Percentiles rank a stretch among this genome's conserved stretches.
These are phyloP conservation scores for Aspergillus sergii DNA, from an alignment of 2,329 filamentous ascomycete species.

Conservation along the genomic window DNA sequence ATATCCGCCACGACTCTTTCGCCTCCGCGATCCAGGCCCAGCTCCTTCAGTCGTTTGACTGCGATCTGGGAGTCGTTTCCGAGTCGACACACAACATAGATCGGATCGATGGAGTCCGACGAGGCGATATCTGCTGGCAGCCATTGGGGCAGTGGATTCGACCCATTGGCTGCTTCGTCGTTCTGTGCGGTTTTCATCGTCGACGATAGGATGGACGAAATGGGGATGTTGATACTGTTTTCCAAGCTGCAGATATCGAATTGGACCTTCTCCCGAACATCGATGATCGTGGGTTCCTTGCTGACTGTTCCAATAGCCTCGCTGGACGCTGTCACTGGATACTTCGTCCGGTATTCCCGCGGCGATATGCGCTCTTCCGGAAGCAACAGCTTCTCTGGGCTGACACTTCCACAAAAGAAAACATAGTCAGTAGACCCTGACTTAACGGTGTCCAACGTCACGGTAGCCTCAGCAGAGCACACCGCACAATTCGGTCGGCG, in stretches of 20 bases:
- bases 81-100: constrained; percentile 52
- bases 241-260: constrained; percentile 77
- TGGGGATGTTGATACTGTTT: constrained; percentile 67
- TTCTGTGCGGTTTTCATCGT: constrained; percentile 5
- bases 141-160: constrained; percentile 27
- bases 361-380: constrained; percentile 70
- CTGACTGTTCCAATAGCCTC: constrained; percentile 10
- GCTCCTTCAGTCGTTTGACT: constrained; percentile 44
- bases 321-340: constrained; percentile 8
- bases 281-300: constrained; percentile 65
- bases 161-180: background rate
- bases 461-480: constrained; percentile 66
- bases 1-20: constrained; percentile 44
- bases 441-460: constrained; percentile 65
- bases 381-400: constrained; percentile 59
- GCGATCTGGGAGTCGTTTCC: constrained; percentile 54
- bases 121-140: constrained; percentile 29
- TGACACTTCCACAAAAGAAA: constrained; percentile 74
- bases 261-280: constrained; percentile 82
- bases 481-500: constrained; percentile 72
- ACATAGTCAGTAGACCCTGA: constrained; percentile 77
- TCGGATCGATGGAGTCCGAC: constrained; percentile 29
- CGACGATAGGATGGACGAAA: constrained; percentile 44
- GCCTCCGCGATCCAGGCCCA: constrained; percentile 37
- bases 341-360: constrained; percentile 54